Evolutionary conservation across 352 stramenopile genomes (phyloP), one percentile per base, ranked within the genome.

Genomic region (Phytopythium kandeliae): DNA sequence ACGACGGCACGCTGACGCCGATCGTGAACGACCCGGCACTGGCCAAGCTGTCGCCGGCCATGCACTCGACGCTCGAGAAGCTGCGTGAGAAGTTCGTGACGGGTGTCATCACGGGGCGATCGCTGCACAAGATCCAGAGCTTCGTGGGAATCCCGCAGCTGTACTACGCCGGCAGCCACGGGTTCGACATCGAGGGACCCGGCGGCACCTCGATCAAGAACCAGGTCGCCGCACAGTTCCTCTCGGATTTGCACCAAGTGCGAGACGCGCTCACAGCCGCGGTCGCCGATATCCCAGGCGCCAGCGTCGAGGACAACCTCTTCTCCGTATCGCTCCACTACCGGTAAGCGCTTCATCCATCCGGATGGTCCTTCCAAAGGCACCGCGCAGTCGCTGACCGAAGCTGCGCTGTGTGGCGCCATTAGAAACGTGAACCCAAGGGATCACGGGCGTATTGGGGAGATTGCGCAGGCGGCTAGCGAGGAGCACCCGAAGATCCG

Each of bases 301-400:
- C 85, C 1, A 65, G 85, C 48, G 82, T 96, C 21, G 86, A 96
- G 57, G 85, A 96, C 62, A 96, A 96, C 57, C 63, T 93, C 2
- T 96, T 91, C 47, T 93, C 81, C 2, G 69, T 96, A 33, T 96
- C 87, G 49, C 59, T 96, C 36, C 87, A 96, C 56, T 96, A 95
- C 54, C 60, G 87, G 71, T 96, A n/a, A n/a, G n/a, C n/a, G n/a
- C n/a, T n/a, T n/a, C n/a, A n/a, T n/a, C n/a, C n/a, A n/a, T n/a
- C n/a, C n/a, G n/a, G n/a, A n/a, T n/a, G n/a, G n/a, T n/a, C n/a
- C n/a, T n/a, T n/a, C n/a, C n/a, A n/a, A n/a, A n/a, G n/a, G n/a
- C n/a, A n/a, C 21, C 24, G 46, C 16, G 12, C 3, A 31, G 40
- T n/a, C 5, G 24, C 13, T 28, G 31, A 22, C 17, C n/a, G n/a